Conservation (phyloP, 2,329 filamentous ascomycete species). For the Meredithiella fracta region DNA sequence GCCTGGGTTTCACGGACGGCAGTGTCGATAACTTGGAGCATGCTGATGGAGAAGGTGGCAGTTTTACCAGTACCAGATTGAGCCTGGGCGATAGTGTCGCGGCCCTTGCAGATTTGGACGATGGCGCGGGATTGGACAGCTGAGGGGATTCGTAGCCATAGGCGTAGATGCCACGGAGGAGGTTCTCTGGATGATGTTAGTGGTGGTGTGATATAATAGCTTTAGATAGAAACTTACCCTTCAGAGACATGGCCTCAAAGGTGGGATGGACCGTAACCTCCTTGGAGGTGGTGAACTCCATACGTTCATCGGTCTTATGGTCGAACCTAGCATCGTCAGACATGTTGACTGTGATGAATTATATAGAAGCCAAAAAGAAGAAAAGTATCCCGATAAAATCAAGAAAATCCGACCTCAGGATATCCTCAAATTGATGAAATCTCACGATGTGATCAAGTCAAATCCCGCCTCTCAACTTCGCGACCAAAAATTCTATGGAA, state of each 20-base stretch:
- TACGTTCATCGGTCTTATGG: constrained; percentile 83
- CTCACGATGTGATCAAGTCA: background rate
- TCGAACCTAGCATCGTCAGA: constrained; percentile 65
- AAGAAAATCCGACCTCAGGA: background rate
- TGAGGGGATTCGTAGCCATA: constrained; percentile 96
- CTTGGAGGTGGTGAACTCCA: constrained; percentile 97
- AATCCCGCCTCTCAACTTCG: background rate
- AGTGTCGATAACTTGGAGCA: constrained; percentile 90
- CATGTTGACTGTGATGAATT: constrained; percentile 39
- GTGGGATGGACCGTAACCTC: constrained; percentile 91
- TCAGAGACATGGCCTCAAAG: constrained; percentile 90
- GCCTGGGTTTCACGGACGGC: constrained; percentile 86
- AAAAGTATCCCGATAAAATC: background rate
- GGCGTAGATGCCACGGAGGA: constrained; percentile 91
- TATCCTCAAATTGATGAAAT: too few relatives aligned
- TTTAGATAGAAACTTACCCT: constrained; percentile 34
- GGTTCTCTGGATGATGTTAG: constrained; percentile 43
- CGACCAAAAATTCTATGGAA: constrained; percentile 8
- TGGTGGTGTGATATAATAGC: constrained; percentile 4
- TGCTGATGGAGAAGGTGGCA: constrained; percentile 89
- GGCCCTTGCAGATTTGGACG: constrained; percentile 96
- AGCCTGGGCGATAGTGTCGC: constrained; percentile 95
- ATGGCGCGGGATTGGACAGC: constrained; percentile 96
- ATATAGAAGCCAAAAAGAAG: background rate
- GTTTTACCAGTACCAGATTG: constrained; percentile 97